Percentiles rank a stretch among this genome's conserved stretches.
These are phyloP conservation scores for Solanum peruvianum DNA, from an alignment of 257 asterid genomes.

Conservation along the genomic window DNA sequence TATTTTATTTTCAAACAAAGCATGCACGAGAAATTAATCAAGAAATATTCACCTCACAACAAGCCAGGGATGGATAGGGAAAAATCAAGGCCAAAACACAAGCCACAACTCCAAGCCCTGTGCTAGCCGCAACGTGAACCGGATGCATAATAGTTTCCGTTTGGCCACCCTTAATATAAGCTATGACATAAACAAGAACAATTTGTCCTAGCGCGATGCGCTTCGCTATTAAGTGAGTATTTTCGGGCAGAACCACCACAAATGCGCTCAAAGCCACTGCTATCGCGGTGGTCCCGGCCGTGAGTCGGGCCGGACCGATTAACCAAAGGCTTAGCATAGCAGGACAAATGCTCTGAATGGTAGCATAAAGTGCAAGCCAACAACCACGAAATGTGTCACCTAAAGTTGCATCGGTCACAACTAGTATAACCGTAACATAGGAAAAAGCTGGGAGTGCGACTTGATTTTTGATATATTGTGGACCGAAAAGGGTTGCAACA, in stretches of 20 bases:
- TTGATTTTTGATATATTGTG: constrained; percentile 21
- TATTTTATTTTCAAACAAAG: not conserved
- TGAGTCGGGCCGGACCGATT: constrained; percentile 45
- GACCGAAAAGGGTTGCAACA: constrained; percentile 54
- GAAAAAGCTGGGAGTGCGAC: constrained; percentile 64
- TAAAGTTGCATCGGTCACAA: constrained; percentile 53
- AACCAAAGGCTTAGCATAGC: constrained; percentile 48
- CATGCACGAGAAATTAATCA: not conserved
- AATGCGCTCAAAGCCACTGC: constrained; percentile 48
- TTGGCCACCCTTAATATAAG: constrained; percentile 33
- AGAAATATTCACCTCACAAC: constrained; percentile 35
- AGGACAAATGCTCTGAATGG: constrained; percentile 37
- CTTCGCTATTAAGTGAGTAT: constrained; percentile 49
- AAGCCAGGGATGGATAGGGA: constrained; percentile 62
- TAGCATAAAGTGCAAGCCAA: constrained; percentile 57
- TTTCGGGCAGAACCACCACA: constrained; percentile 51
- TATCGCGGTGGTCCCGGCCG: constrained; percentile 28
- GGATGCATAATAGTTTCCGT: constrained; percentile 64
- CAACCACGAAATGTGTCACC: constrained; percentile 67
- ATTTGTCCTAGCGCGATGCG: constrained; percentile 81
- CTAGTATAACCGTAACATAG: constrained; percentile 55
- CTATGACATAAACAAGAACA: constrained; percentile 53
- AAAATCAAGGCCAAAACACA: constrained; percentile 56
- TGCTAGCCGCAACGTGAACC: constrained; percentile 59
- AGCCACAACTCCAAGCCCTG: constrained; percentile 57